phyloP scores from a whole-genome alignment of 768 basidiomycete genomes.

The Rubroboletus pulcherrimus region DNA sequence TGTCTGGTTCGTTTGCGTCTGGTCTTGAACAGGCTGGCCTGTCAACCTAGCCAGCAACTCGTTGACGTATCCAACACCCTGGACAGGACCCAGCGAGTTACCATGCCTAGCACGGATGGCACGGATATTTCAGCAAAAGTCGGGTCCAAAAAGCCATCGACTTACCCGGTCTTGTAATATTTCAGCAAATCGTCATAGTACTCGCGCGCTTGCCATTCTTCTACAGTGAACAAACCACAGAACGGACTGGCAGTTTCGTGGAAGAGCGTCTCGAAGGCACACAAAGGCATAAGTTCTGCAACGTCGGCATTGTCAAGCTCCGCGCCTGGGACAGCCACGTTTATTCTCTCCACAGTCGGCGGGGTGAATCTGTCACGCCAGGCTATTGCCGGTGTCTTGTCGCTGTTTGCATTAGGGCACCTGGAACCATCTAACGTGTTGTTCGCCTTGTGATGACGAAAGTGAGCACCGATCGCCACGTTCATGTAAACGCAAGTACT shows the following conservation, averaged over 20 bases:
- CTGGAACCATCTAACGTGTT: slow-evolving; percentile 64
- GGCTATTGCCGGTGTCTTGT: slow-evolving; percentile 40
- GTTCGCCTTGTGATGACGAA: slow-evolving; percentile 40
- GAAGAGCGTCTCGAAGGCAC: slow-evolving; percentile 76
- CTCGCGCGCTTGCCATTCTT: slow-evolving; percentile 66
- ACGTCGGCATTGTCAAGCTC: slow-evolving; percentile 53
- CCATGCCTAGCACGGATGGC: slow-evolving; percentile 53
- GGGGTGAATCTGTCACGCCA: slow-evolving; percentile 59
- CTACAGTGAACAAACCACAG: slow-evolving; percentile 63
- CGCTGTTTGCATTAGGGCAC: slow-evolving; percentile 55
- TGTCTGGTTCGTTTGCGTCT: slow-evolving; percentile 75
- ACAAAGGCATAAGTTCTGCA: slow-evolving; percentile 62
- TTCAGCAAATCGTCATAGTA: slow-evolving; percentile 73
- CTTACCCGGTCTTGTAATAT: slow-evolving; percentile 74
- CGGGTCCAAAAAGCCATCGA: background rate
- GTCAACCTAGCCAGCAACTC: slow-evolving; percentile 85
- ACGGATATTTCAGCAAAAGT: background rate
- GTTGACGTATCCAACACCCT: slow-evolving; percentile 85
- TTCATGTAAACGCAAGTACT: slow-evolving; percentile 13
- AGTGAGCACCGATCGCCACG: background rate
- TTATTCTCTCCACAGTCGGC: slow-evolving; percentile 56
- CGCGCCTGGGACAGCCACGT: slow-evolving; percentile 58
- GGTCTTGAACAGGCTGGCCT: slow-evolving; percentile 55
- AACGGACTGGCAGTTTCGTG: slow-evolving; percentile 53
- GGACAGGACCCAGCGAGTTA: slow-evolving; percentile 63